Base-by-base conservation (phyloP, 2,329 filamentous ascomycete genomes). In the Epichloe scottii region DNA sequence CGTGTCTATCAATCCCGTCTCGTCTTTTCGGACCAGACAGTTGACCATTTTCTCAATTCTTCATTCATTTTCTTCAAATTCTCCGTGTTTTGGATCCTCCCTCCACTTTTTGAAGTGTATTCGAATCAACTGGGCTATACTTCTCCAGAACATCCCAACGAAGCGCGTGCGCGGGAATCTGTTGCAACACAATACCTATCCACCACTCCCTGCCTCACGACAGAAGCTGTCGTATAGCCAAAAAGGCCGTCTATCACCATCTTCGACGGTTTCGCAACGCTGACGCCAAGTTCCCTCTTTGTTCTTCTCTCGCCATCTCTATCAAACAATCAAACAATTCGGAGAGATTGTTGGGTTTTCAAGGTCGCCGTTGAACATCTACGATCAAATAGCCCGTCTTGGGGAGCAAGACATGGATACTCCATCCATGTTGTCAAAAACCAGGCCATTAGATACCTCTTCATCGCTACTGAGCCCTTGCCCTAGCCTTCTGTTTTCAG, bases 381-480 rank as follows among this genome's bases (percentile, higher is more conserved):
- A 12, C 17, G 19, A 41, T 17, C 39, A 42, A 33, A 8, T 17
- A 42, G 17, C 10, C 19, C 42, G 26, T 42, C 40, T 68, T 67
- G 72, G 68, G 72, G 39, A 69, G 62, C 72, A 73, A 72, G 61
- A 48, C 40, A 71, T 30, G 7, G 46, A 49, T 12, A 51, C 54
- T 62, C 58, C 56, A 58, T 66, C 76, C 75, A 83, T 83, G 79
- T 74, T 75, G 73, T 71, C 69, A 62, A 63, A 68, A 68, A 71
- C 65, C 63, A 66, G 66, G 58, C 63, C 63, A 59, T 61, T 66
- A 66, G 70, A 75, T 61, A 62, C 63, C 56, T 67, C 66, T 57
- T 64, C 66, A 59, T 62, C 66, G 61, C 68, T 74, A 57, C 73
- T 79, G 69, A 77, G 78, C 69, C 74, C 78, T 63, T 76, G 75